These are phyloP conservation scores for Hyaloperonospora arabidopsidis DNA, from an alignment of 352 stramenopile species.

Conservation along the genomic window DNA sequence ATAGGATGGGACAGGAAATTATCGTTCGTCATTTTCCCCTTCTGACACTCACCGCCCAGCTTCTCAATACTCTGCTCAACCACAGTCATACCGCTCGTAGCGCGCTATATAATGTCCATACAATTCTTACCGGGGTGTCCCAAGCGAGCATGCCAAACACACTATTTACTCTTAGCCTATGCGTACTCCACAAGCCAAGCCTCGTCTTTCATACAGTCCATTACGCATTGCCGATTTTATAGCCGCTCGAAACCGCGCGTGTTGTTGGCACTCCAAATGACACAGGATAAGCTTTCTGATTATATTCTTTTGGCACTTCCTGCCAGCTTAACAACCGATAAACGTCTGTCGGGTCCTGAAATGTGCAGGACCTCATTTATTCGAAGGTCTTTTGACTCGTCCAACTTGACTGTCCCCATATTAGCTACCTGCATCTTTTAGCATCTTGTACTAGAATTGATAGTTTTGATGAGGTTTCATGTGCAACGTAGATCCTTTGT, in stretches of 20 bases:
- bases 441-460: background rate
- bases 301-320: background rate
- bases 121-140: background rate
- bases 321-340: background rate
- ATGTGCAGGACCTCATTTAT: background rate
- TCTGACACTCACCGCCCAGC: background rate
- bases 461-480: background rate
- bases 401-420: background rate
- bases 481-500: too few species aligned
- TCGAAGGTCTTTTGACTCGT: background rate
- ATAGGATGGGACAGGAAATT: background rate
- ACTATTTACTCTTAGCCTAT: background rate
- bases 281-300: background rate
- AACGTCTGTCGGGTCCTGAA: background rate
- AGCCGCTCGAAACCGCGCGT: too few species aligned
- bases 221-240: too few species aligned
- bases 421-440: background rate
- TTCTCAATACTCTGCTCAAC: background rate
- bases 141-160: background rate
- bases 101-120: background rate
- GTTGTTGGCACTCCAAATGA: background rate
- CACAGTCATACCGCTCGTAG: background rate
- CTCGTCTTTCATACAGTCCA: background rate
- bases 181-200: background rate
- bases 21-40: constrained; percentile 1